phyloP scores from a whole-genome alignment of 75 land plant species.

The Chamaecyparis obtusa region DNA sequence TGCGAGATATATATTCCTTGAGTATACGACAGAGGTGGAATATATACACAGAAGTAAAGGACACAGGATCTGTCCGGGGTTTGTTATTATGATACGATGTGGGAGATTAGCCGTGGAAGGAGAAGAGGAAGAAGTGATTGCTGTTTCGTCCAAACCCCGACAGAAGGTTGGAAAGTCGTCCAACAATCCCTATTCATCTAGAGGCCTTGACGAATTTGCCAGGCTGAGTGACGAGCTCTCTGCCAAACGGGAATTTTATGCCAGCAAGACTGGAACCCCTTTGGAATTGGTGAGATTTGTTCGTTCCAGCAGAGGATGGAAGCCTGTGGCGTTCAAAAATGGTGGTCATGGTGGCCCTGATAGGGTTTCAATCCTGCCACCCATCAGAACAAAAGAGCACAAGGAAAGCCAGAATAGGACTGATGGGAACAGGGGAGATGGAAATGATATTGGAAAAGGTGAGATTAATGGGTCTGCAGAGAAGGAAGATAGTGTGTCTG shows the following conservation, averaged over 20 bases:
- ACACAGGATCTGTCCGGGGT: too few relatives aligned
- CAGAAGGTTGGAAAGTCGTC: not conserved
- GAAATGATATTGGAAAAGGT: too few relatives aligned
- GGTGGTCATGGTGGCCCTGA: not conserved
- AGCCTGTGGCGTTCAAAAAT: not conserved
- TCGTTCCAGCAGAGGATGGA: not conserved
- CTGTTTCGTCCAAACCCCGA: not conserved
- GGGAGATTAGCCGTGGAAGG: conserved; percentile 1
- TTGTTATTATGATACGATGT: not conserved
- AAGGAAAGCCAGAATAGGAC: not conserved
- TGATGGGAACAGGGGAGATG: too few relatives aligned
- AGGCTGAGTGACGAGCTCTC: not conserved
- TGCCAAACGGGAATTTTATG: conserved; percentile 3
- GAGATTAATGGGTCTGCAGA: not conserved
- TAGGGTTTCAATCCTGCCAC: not conserved
- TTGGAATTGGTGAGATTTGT: conserved; percentile 2
- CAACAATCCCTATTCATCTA: conserved; percentile 4
- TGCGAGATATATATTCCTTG: too few relatives aligned
- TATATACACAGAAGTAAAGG: too few relatives aligned
- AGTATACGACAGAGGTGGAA: too few relatives aligned
- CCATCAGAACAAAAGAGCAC: not conserved
- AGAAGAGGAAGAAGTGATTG: not conserved
- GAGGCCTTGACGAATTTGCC: conserved; percentile 12
- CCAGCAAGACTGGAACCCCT: not conserved
- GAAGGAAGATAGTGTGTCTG: not conserved